A percentile compares a stretch with the other conserved stretches of the same genome.
Evolutionary conservation across 306 rosid genomes (phyloP).

Genomic region (Acacia melanoxylon): DNA sequence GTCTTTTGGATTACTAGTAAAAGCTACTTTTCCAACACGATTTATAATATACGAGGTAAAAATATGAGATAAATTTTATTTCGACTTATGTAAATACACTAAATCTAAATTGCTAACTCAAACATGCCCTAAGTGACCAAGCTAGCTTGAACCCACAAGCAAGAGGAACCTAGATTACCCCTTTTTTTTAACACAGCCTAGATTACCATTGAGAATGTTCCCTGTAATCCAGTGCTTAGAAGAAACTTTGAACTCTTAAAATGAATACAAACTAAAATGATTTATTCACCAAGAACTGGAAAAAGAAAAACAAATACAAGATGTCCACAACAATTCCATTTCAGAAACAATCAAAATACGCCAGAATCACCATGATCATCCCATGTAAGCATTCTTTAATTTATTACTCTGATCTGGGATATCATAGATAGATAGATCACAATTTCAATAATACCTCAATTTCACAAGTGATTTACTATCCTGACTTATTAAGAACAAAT

Average conservation of each 20-base stretch:
- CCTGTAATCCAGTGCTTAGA: background rate
- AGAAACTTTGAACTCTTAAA: background rate
- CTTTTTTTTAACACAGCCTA: background rate
- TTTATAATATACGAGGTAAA: too few species aligned
- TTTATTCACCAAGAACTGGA: background rate
- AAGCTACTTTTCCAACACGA: too few species aligned
- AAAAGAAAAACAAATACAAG: background rate
- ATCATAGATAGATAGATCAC: background rate
- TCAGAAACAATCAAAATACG: background rate
- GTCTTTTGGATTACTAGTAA: too few species aligned
- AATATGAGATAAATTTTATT: too few species aligned
- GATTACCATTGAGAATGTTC: background rate
- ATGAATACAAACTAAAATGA: background rate
- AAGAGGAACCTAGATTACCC: background rate
- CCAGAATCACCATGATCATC: conserved; percentile 13
- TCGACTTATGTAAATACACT: too few species aligned
- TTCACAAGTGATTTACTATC: background rate
- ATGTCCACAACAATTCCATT: background rate
- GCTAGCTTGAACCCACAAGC: background rate
- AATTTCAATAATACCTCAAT: background rate
- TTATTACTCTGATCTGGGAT: background rate
- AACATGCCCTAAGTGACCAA: background rate
- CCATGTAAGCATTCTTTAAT: background rate
- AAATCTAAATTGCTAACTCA: too few species aligned
- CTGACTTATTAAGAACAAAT: background rate